phyloP scores from a whole-genome alignment of 805 yeast genomes.

The Yarrowia keelungensis region DNA sequence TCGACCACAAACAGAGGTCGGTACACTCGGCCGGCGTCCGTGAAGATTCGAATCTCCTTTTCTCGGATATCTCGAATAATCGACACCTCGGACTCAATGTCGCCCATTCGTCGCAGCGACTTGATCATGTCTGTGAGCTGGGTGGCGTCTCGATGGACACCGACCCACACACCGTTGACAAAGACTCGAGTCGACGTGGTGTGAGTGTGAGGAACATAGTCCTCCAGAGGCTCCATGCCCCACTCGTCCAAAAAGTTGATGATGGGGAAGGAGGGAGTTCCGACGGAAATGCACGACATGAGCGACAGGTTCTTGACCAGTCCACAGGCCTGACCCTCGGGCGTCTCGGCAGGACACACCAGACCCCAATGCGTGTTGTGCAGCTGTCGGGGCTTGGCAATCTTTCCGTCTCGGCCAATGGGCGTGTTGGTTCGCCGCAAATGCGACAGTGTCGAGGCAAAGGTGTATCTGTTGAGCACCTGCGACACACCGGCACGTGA shows the following conservation, averaged over 20 bases:
- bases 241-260: slow-evolving; percentile 93
- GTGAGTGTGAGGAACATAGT: slow-evolving; percentile 89
- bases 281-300: slow-evolving; percentile 98
- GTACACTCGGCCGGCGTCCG: slow-evolving; percentile 98
- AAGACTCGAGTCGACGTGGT: slow-evolving; percentile 93
- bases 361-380: slow-evolving; percentile 99
- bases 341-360: slow-evolving; percentile 99
- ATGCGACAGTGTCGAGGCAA: slow-evolving; percentile 98
- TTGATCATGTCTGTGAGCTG: slow-evolving; percentile 88
- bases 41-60: slow-evolving; percentile 92
- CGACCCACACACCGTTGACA: slow-evolving; percentile 99
- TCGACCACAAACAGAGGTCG: slow-evolving; percentile 96
- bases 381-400: slow-evolving; percentile 98
- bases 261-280: slow-evolving; percentile 96
- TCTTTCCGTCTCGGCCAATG: slow-evolving; percentile 98
- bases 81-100: slow-evolving; percentile 94
- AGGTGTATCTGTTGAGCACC: slow-evolving; percentile 96
- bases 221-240: slow-evolving; percentile 99
- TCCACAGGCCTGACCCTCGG: slow-evolving; percentile 99
- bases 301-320: slow-evolving; percentile 93
- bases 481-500: slow-evolving; percentile 99
- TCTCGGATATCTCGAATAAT: slow-evolving; percentile 97
- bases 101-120: slow-evolving; percentile 91
- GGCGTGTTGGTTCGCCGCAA: slow-evolving; percentile 99
- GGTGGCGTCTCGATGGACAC: slow-evolving; percentile 97